Evolutionary conservation across 345 rosid genomes (phyloP), one percentile per base, ranked within the genome.

Genomic region (Xanthoceras sorbifolium): DNA sequence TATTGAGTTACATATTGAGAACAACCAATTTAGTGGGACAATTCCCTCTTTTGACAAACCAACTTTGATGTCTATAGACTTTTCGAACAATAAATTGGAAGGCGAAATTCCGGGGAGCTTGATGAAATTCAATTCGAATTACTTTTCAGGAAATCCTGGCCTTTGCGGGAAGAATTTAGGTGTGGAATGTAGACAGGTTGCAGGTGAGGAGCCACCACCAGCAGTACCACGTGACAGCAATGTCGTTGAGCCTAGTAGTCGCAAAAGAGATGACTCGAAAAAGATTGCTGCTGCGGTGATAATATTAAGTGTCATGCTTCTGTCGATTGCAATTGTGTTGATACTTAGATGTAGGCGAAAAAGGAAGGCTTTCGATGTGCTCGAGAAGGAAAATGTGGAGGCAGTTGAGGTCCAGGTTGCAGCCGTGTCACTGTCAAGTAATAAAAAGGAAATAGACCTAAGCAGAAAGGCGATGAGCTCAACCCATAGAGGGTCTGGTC

Each of bases 91-190:
- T 66, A 74, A 73, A 12, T 78, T 96, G 28, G 78, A 75, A 42
- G 98, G 99, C 55, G 82, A 88, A 70, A 87, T 96, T 54, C 97
- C 98, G 5, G 54, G 42, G 0, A 80, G 82, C 48, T 79, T 96
- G 32, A 69, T 78, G 0, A 89, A 72, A 74, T 93, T 96, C 76
- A 71, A 82, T 1, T n/a, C 59, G 0, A 78, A 61, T 64, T 50
- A 74, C 3, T 96, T 96, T 50, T 66, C 71, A 0, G 98, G 93
- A 61, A 93, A 93, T 78, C 34, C 84, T 3, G 85, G 75, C 2
- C 91, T 96, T 28, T 93, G 97, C 17, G 97, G 94, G 3, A 77
- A 42, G 38, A 72, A 32, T 18, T 14, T 84, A 11, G 89, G 82
- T 2, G 82, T 68, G 61, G 59, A 69, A 0, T 95, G 98, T 74